phyloP scores from a whole-genome alignment of 1,284 basidiomycete species.

The Cryptococcus sp. region DNA sequence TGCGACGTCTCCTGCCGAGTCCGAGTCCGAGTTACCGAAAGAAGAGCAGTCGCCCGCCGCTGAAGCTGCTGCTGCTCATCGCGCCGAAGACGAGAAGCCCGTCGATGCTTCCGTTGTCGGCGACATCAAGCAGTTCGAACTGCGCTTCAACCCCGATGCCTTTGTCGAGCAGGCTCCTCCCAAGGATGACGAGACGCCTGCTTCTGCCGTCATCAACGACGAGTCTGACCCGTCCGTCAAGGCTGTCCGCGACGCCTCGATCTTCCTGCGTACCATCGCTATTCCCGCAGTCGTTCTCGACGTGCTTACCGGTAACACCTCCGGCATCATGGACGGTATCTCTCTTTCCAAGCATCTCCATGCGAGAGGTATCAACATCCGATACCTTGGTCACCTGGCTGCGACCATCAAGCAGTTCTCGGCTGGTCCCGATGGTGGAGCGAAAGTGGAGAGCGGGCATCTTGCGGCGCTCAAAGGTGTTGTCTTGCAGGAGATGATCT shows the following conservation, averaged over 20 bases:
- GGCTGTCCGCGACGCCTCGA: conserved; percentile 59
- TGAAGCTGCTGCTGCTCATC: conserved; percentile 30
- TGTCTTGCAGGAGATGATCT: conserved; percentile 60
- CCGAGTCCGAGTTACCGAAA: conserved; percentile 49
- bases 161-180: conserved; percentile 57
- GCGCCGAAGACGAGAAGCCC: conserved; percentile 32
- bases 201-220: conserved; percentile 40
- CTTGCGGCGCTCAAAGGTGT: conserved; percentile 51
- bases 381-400: conserved; percentile 59
- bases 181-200: conserved; percentile 23
- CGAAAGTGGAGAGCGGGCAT: conserved; percentile 35
- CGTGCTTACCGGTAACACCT: conserved; percentile 55
- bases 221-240: conserved; percentile 58
- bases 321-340: conserved; percentile 58
- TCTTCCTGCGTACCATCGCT: conserved; percentile 57
- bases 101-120: conserved; percentile 27
- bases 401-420: conserved; percentile 54
- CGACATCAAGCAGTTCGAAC: conserved; percentile 54
- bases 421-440: conserved; percentile 39
- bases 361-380: conserved; percentile 61
- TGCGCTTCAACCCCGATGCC: conserved; percentile 62
- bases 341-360: conserved; percentile 59
- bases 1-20: conserved; percentile 48
- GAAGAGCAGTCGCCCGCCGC: conserved; percentile 32
- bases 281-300: conserved; percentile 58